These are phyloP conservation scores for Clarkia xantiana DNA, from an alignment of 345 rosid species.

Conservation along the genomic window DNA sequence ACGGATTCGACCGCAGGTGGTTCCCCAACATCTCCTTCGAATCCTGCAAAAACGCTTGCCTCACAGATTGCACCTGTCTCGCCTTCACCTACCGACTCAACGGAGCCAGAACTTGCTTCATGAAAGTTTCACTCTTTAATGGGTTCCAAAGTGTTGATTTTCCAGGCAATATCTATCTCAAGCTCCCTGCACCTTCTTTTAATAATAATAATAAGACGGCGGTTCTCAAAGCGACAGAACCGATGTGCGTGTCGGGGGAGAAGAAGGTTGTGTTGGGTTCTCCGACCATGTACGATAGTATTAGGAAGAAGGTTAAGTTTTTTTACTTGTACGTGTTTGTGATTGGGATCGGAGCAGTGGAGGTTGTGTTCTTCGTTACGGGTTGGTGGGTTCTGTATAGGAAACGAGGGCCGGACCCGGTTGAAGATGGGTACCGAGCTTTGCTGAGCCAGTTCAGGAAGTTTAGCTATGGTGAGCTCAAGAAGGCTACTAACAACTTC, in stretches of 20 bases:
- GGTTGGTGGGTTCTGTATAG: conserved; percentile 24
- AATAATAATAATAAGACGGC: no score
- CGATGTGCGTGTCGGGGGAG: neutral
- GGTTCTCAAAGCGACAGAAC: conserved; percentile 7
- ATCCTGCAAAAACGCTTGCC: conserved; percentile 21
- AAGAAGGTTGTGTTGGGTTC: neutral
- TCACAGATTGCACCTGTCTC: conserved; percentile 18
- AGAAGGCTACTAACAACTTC: conserved; percentile 8
- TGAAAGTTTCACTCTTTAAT: conserved; percentile 19
- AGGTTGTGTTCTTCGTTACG: conserved; percentile 12
- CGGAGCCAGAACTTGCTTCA: conserved; percentile 12
- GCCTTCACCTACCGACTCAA: conserved; percentile 20
- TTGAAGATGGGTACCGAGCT: conserved; percentile 18
- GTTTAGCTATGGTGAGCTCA: conserved; percentile 19
- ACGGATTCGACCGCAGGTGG: conserved; percentile 22
- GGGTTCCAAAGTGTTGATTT: conserved; percentile 15
- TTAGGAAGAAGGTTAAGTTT: conserved; percentile 17
- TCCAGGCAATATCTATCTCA: conserved; percentile 15
- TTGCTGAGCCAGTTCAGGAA: conserved; percentile 20
- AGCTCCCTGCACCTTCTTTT: no score
- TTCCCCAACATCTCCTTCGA: neutral
- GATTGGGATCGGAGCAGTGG: conserved; percentile 18
- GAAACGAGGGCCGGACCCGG: neutral
- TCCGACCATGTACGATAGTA: conserved; percentile 11
- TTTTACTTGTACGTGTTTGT: conserved; percentile 26